A percentile compares a stretch with the other conserved stretches of the same genome.
These are phyloP conservation scores for Elsinoe australis DNA, from an alignment of 2,329 filamentous ascomycete genomes.

Conservation along the genomic window DNA sequence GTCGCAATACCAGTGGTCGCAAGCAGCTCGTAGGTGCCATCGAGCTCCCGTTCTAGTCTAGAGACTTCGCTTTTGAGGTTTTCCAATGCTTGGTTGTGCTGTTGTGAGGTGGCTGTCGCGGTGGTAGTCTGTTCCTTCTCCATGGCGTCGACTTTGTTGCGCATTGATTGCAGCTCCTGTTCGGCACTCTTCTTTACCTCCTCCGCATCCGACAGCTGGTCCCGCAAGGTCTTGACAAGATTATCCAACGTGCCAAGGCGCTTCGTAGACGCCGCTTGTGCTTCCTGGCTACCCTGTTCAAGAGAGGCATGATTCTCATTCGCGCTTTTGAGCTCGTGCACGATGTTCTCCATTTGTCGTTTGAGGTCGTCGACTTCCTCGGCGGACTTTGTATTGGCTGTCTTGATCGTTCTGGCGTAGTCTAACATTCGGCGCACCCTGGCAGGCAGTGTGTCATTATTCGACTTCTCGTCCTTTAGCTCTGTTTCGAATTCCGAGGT, in stretches of 20 bases:
- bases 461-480: not conserved
- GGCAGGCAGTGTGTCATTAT: not conserved
- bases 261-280: constrained; percentile 10
- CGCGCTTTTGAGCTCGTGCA: constrained; percentile 32
- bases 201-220: constrained; percentile 49
- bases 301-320: constrained; percentile 29
- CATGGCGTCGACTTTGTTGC: constrained; percentile 27
- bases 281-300: constrained; percentile 8
- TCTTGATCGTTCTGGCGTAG: not conserved
- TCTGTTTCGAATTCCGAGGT: not conserved
- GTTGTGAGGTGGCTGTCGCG: constrained; percentile 14
- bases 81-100: constrained; percentile 22
- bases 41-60: constrained; percentile 27
- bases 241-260: constrained; percentile 43
- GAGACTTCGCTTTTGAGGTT: constrained; percentile 28
- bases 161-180: constrained; percentile 35
- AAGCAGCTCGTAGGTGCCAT: constrained; percentile 31
- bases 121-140: constrained; percentile 26
- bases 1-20: constrained; percentile 28
- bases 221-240: constrained; percentile 48
- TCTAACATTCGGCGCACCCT: not conserved
- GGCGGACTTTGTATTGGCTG: not conserved
- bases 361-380: not conserved
- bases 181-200: constrained; percentile 41
- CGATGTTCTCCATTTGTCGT: constrained; percentile 19